Evolutionary conservation across 2,329 filamentous ascomycete species (phyloP), one percentile per base, ranked within the genome.

Genomic region (Talaromyces rugulosus): DNA sequence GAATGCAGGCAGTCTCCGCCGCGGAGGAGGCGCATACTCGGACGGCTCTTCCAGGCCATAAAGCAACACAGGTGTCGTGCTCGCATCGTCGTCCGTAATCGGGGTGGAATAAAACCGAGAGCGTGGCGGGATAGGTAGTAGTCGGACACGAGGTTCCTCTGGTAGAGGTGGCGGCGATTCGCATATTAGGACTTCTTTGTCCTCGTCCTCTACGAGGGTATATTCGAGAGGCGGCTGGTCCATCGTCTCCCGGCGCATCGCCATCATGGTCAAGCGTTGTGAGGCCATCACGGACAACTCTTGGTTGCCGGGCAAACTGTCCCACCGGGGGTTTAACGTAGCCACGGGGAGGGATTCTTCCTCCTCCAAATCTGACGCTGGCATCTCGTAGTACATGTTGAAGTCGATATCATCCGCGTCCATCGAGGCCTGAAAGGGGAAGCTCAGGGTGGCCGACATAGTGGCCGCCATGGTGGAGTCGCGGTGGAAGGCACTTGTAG

Each of bases 1-100:
- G 34, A 55, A 23, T 9, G 34, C 42, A 30, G 55, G 14, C 2
- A 50, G 40, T 27, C 11, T 34, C 44, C 16, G 56, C 30, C 47
- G 52, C 57, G n/a, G 16, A 27, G 54, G 50, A 1, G 44, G 47
- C 16, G 36, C 27, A 52, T 60, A 40, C 1, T 58, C 62, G n/a
- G 54, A 55, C 6, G 62, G 58, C n/a, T 63, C 50, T 27, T 63
- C 62, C 18, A 63, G 58, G 12, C 62, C 62, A 33, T 63, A 63
- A 50, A 61, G 14, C 27, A 52, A 23, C 14, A 63, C 62, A 2
- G 62, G 62, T 2, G 58, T 60, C 36, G 59, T 42, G 28, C 9
- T 44, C 1, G 52, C 40, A 33, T 62, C 61, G 42, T 44, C 52
- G 18, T 56, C 30, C 12, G 27, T 33, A 3, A 62, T 58, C 3